Percentiles rank a stretch among this genome's conserved stretches.
These are phyloP conservation scores for Arthrobotrys musiformis DNA, from an alignment of 2,329 filamentous ascomycete species.

Conservation along the genomic window DNA sequence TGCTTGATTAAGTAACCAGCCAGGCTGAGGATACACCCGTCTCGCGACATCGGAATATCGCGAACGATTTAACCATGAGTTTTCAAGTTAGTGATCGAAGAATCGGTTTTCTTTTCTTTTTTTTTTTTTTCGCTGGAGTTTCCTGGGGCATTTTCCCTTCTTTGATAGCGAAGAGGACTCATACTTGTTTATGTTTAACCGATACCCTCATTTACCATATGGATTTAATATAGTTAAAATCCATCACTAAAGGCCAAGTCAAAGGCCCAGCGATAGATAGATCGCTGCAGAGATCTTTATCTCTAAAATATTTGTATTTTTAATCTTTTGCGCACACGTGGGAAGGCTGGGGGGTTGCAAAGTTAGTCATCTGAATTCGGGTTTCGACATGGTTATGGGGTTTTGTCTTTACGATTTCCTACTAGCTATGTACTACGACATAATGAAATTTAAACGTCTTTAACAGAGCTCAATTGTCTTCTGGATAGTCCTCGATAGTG, in stretches of 20 bases:
- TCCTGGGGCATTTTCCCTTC: neutral
- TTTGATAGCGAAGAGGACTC: neutral
- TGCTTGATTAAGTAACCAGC: no score
- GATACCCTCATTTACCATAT: slow-evolving; percentile 1
- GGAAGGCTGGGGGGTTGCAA: neutral
- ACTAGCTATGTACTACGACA: neutral
- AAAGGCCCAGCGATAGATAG: neutral
- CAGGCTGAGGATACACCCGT: no score
- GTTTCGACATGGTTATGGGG: neutral
- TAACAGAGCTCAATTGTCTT: neutral
- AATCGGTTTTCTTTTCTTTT: no score
- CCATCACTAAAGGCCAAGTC: neutral
- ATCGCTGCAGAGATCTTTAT: neutral
- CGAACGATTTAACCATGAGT: neutral
- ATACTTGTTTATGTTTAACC: neutral
- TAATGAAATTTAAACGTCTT: neutral
- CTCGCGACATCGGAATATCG: no score
- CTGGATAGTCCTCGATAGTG: no score
- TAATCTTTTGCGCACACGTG: neutral
- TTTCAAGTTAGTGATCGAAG: neutral
- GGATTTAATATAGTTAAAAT: neutral
- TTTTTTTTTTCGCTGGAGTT: neutral
- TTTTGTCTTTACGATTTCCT: neutral
- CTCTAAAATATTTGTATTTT: slow-evolving; percentile 15
- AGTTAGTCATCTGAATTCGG: neutral